Conservation (phyloP, 2,329 filamentous ascomycete genomes). For the Pseudocercospora vitis region DNA sequence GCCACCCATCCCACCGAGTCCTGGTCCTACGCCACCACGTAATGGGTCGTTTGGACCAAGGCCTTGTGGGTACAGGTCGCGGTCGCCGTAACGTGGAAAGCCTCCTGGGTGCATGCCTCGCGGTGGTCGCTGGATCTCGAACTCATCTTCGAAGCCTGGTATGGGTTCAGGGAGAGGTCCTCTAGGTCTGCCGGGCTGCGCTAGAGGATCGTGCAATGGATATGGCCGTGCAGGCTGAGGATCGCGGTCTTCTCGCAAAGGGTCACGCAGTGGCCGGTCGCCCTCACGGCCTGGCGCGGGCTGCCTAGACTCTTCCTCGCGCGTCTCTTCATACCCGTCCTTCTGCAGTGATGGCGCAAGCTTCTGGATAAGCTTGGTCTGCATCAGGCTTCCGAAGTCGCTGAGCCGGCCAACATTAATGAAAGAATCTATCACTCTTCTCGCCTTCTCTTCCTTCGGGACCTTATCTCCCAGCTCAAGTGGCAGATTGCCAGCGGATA, state of each 20-base stretch:
- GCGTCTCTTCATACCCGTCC: conserved; percentile 70
- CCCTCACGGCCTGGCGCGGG: conserved; percentile 30
- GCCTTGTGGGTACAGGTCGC: conserved; percentile 84
- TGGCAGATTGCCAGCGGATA: conserved; percentile 63
- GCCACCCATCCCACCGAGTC: conserved; percentile 50
- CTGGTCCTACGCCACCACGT: conserved; percentile 59
- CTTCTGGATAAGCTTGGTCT: conserved; percentile 78
- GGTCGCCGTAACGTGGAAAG: conserved; percentile 67
- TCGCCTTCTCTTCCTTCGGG: conserved; percentile 43
- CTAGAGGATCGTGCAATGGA: conserved; percentile 61
- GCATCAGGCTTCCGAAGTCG: conserved; percentile 69
- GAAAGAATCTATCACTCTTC: conserved; percentile 61
- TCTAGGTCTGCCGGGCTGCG: conserved; percentile 45
- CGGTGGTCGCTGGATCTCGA: conserved; percentile 72
- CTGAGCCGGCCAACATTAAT: conserved; percentile 68
- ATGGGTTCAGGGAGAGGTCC: conserved; percentile 70
- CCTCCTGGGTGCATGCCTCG: conserved; percentile 45
- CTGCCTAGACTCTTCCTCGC: conserved; percentile 24
- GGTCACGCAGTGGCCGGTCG: conserved; percentile 46
- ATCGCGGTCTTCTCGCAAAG: conserved; percentile 52
- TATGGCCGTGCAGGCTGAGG: conserved; percentile 65
- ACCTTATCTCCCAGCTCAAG: conserved; percentile 33
- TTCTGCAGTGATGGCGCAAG: conserved; percentile 75
- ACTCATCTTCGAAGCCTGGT: conserved; percentile 90
- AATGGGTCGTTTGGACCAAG: conserved; percentile 84